A percentile compares a stretch with the other conserved stretches of the same genome.
phyloP scores from a whole-genome alignment of 345 rosid species.

The Sonneratia caseolaris region DNA sequence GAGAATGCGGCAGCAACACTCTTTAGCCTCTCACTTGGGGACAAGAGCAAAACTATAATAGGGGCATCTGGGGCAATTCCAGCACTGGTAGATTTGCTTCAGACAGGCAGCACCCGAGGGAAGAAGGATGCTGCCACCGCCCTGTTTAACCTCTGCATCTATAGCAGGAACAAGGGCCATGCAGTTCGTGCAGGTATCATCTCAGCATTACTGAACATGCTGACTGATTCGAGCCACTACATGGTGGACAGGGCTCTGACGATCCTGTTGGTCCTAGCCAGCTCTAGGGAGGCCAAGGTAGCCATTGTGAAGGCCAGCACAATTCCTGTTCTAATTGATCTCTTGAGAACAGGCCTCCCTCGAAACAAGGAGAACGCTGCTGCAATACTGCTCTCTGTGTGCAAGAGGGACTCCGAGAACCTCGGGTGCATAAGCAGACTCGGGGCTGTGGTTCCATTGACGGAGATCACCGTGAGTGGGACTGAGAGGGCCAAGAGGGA shows the following conservation, averaged over 20 bases:
- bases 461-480: conserved; percentile 70
- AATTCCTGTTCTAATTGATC: conserved; percentile 54
- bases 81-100: conserved; percentile 64
- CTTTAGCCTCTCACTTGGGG: conserved; percentile 79
- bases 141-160: conserved; percentile 75
- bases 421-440: conserved; percentile 59
- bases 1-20: conserved; percentile 96
- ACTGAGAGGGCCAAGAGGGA: conserved; percentile 83
- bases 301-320: conserved; percentile 57
- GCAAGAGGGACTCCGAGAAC: conserved; percentile 75
- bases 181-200: conserved; percentile 79
- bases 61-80: conserved; percentile 88
- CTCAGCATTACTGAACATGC: conserved; percentile 51
- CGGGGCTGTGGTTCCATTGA: conserved; percentile 71
- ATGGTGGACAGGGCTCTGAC: conserved; percentile 80
- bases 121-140: conserved; percentile 96
- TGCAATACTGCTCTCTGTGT: conserved; percentile 67
- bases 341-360: conserved; percentile 50
- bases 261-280: conserved; percentile 64
- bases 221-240: conserved; percentile 47
- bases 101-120: conserved; percentile 63
- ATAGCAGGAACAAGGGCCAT: conserved; percentile 81
- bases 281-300: conserved; percentile 63
- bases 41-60: conserved; percentile 82
- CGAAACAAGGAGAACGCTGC: conserved; percentile 78